Conservation (phyloP, 257 asterid species). For the Nicotiana paniculata region DNA sequence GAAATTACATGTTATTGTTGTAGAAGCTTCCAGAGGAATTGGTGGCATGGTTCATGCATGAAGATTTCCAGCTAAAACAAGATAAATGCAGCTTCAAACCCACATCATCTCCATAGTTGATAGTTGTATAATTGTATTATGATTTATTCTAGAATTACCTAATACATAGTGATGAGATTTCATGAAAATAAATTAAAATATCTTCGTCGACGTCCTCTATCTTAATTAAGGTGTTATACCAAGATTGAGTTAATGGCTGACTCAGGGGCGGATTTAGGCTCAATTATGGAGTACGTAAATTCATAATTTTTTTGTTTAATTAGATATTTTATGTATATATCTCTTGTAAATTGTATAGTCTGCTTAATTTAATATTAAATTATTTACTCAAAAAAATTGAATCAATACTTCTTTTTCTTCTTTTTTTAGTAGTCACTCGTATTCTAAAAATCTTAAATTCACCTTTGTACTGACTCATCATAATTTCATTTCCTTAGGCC, state of each 20-base stretch:
- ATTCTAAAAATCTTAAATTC: too few relatives aligned
- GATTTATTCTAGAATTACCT: neutral
- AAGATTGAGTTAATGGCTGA: neutral
- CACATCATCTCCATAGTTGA: neutral
- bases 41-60: neutral
- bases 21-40: neutral
- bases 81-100: neutral
- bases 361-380: too few relatives aligned
- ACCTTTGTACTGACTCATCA: neutral
- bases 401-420: too few relatives aligned
- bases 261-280: too few relatives aligned
- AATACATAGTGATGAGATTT: neutral
- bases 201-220: neutral
- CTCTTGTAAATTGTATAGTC: too few relatives aligned
- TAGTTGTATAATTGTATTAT: neutral
- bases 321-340: too few relatives aligned
- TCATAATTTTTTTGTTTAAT: too few relatives aligned
- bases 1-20: too few relatives aligned
- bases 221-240: neutral
- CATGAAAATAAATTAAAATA: neutral
- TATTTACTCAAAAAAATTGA: too few relatives aligned
- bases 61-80: neutral
- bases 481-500: neutral
- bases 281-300: too few relatives aligned
- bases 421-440: too few relatives aligned